A percentile compares a stretch with the other conserved stretches of the same genome.
Evolutionary conservation across 2,329 filamentous ascomycete genomes (phyloP).

Genomic region (Colletotrichum graminicola): DNA sequence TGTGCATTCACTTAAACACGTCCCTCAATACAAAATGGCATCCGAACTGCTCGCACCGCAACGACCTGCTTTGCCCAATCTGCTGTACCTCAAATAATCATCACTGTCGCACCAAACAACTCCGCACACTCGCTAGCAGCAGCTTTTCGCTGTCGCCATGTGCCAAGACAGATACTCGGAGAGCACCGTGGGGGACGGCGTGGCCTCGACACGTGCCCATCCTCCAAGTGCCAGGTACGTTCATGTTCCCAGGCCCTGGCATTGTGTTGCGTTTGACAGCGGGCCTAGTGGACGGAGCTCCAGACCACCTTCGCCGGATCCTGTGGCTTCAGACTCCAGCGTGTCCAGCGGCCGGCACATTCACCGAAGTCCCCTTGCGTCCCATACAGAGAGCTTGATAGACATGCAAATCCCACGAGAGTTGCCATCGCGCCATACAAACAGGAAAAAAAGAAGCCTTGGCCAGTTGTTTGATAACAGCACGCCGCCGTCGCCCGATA

Average conservation of each 20-base stretch:
- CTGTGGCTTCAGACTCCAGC: constrained; percentile 16
- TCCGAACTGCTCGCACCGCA: constrained; percentile 1
- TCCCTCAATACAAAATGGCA: neutral
- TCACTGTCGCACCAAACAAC: constrained; percentile 2
- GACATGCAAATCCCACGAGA: constrained; percentile 29
- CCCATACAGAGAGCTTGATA: constrained; percentile 30
- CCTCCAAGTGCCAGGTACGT: constrained; percentile 29
- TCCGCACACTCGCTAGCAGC: neutral
- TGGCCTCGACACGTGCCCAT: constrained; percentile 36
- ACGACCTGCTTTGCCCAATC: constrained; percentile 4
- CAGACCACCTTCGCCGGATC: constrained; percentile 27
- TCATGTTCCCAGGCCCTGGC: constrained; percentile 8
- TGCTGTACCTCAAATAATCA: constrained; percentile 11
- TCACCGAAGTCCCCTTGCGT: constrained; percentile 23
- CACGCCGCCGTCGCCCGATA: constrained; percentile 33
- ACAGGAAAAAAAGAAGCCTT: constrained; percentile 29
- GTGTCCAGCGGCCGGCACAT: constrained; percentile 20
- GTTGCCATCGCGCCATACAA: constrained; percentile 3
- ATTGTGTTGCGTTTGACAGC: constrained; percentile 30
- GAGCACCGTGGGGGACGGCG: constrained; percentile 16
- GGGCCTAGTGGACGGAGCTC: constrained; percentile 32
- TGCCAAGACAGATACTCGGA: constrained; percentile 29
- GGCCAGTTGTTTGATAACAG: constrained; percentile 29
- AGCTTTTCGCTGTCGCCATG: constrained; percentile 7
- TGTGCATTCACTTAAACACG: constrained; percentile 7